Conservation (phyloP, 257 asterid species). For the Coffea eugenioides region DNA sequence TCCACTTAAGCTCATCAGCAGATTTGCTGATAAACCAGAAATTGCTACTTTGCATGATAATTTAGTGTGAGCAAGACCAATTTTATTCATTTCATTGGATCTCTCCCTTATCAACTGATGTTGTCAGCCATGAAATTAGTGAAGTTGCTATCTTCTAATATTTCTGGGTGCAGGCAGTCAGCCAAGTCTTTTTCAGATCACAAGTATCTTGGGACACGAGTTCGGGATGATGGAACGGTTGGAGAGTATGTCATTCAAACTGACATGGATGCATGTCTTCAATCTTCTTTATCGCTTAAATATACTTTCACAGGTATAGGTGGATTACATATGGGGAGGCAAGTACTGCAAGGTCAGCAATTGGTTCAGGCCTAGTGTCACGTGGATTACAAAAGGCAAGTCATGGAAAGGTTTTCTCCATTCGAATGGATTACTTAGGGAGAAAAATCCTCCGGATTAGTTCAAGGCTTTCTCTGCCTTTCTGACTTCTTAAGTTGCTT, state of each 20-base stretch:
- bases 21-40: constrained; percentile 58
- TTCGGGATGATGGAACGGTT: constrained; percentile 55
- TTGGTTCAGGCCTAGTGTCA: constrained; percentile 58
- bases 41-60: constrained; percentile 65
- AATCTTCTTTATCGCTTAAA: background rate
- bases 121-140: background rate
- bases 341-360: constrained; percentile 56
- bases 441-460: background rate
- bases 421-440: background rate
- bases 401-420: background rate
- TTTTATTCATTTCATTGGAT: background rate
- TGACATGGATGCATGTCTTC: background rate
- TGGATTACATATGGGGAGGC: constrained; percentile 78
- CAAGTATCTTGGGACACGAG: constrained; percentile 61
- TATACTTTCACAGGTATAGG: constrained; percentile 34
- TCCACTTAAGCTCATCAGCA: constrained; percentile 51
- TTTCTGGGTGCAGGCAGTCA: constrained; percentile 38
- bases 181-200: constrained; percentile 38
- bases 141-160: background rate
- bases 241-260: constrained; percentile 52
- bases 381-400: constrained; percentile 36
- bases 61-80: constrained; percentile 49
- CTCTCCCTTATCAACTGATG: background rate
- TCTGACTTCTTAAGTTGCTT: constrained; percentile 15
- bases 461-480: background rate